These are phyloP conservation scores for Chaetomium globosum DNA, from an alignment of 2,329 filamentous ascomycete species.

Conservation along the genomic window DNA sequence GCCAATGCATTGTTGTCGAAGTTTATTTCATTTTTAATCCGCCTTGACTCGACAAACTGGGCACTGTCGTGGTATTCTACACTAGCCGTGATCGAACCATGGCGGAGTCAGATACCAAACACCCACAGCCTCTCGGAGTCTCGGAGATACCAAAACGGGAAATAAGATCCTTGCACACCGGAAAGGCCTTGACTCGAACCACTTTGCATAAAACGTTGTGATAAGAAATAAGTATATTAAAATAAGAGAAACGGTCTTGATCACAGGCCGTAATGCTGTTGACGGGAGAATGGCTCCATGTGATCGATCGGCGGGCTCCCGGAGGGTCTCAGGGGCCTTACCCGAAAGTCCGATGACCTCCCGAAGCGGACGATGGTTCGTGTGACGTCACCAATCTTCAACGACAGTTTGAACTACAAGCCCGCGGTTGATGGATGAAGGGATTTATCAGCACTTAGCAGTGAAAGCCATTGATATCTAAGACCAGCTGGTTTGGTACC, in stretches of 20 bases:
- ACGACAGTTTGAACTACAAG: not conserved
- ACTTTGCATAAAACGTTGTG: not conserved
- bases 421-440: too few relatives aligned
- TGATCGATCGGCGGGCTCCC: not conserved
- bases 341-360: not conserved
- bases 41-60: not conserved
- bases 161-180: not conserved
- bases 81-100: not conserved
- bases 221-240: too few relatives aligned
- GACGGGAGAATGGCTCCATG: not conserved
- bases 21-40: not conserved
- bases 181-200: not conserved
- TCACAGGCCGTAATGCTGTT: too few relatives aligned
- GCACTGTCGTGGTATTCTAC: not conserved
- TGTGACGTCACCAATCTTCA: not conserved
- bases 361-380: not conserved
- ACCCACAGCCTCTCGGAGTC: not conserved
- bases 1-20: not conserved
- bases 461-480: too few relatives aligned
- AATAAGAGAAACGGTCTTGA: too few relatives aligned
- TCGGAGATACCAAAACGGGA: not conserved
- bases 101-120: not conserved
- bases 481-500: too few relatives aligned
- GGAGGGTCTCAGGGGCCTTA: not conserved
- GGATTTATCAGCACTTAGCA: too few relatives aligned